These are phyloP conservation scores for Phytophthora fragariae DNA, from an alignment of 352 stramenopile genomes.

Conservation along the genomic window DNA sequence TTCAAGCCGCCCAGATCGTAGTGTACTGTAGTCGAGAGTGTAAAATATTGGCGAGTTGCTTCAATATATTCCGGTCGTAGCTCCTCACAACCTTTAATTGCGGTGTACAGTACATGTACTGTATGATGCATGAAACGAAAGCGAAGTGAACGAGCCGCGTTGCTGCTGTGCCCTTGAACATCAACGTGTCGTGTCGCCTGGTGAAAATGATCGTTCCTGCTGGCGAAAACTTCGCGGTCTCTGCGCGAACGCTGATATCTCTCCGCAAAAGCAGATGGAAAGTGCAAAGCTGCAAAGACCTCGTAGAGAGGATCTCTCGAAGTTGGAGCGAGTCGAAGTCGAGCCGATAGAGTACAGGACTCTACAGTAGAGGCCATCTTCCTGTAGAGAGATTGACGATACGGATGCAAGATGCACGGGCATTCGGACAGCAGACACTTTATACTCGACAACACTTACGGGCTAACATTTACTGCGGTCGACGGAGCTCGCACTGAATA, in stretches of 20 bases:
- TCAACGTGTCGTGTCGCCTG: not conserved
- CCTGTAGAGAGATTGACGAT: not conserved
- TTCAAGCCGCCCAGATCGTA: no score
- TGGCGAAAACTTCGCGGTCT: not conserved
- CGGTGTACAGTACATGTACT: not conserved
- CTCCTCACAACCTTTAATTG: no score
- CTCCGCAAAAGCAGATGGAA: not conserved
- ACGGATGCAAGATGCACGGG: not conserved
- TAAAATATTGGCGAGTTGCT: no score
- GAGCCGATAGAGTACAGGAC: not conserved
- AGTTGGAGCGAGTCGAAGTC: not conserved
- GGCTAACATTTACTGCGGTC: constrained; percentile 14
- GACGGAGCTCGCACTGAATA: constrained; percentile 9
- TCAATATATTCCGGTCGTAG: no score
- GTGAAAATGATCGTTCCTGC: not conserved
- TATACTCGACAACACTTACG: constrained; percentile 18
- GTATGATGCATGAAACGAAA: not conserved
- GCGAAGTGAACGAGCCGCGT: not conserved
- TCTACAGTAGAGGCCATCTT: not conserved
- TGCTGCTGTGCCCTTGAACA: not conserved
- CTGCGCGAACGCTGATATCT: not conserved
- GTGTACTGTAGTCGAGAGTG: no score
- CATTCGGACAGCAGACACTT: constrained; percentile 1
- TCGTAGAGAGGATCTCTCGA: no score
- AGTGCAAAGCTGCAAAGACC: not conserved